Percentiles rank a stretch among this genome's conserved stretches.
These are phyloP conservation scores for Ogataea chonburiensis DNA, from an alignment of 805 yeast species.

Conservation along the genomic window DNA sequence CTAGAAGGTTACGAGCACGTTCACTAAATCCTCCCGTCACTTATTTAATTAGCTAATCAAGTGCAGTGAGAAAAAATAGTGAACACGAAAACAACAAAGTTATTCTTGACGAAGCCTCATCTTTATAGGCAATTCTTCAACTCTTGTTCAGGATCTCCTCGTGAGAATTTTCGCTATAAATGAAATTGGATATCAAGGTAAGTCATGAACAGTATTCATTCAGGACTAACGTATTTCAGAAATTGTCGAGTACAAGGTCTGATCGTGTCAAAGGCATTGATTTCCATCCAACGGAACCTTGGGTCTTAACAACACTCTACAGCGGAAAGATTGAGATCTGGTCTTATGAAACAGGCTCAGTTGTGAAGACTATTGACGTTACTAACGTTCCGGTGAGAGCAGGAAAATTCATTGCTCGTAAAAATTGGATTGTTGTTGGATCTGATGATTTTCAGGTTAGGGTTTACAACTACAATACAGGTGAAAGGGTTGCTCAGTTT, in stretches of 20 bases:
- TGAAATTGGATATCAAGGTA: conserved; percentile 52
- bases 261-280: conserved; percentile 98
- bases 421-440: conserved; percentile 96
- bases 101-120: conserved; percentile 1
- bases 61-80: conserved; percentile 3
- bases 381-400: conserved; percentile 96
- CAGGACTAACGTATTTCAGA: conserved; percentile 38
- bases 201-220: conserved; percentile 17
- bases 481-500: conserved; percentile 90
- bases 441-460: conserved; percentile 94
- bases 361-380: conserved; percentile 88
- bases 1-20: conserved; percentile 10
- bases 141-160: not conserved
- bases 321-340: conserved; percentile 90
- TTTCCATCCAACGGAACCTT: conserved; percentile 97
- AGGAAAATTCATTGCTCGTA: conserved; percentile 91
- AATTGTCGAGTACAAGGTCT: conserved; percentile 84
- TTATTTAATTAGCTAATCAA: conserved; percentile 5
- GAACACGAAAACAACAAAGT: conserved; percentile 19
- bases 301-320: conserved; percentile 89
- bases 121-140: not conserved
- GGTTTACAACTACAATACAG: conserved; percentile 92
- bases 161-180: conserved; percentile 18
- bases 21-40: not conserved
- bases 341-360: conserved; percentile 83